Conservation (phyloP, 352 stramenopile genomes). For the Globisporangium mamillatum region DNA sequence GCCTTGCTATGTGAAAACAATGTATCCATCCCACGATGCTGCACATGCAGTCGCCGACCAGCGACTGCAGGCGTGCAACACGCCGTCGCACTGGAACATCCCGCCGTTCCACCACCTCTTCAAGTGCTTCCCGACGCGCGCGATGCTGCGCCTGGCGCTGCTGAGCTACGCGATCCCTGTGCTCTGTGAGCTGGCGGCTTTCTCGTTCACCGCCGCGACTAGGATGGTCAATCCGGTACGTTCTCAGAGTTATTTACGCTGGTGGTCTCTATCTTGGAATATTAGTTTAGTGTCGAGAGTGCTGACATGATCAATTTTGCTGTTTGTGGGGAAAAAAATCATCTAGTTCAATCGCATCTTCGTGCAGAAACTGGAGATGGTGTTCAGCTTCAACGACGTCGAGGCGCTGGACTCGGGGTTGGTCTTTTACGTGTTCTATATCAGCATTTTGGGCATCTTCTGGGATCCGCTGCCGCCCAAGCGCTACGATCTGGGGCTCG, state of each 20-base stretch:
- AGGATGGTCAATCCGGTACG: slow-evolving; percentile 84
- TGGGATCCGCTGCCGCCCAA: slow-evolving; percentile 81
- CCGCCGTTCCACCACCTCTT: slow-evolving; percentile 78
- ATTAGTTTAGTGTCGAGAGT: background rate
- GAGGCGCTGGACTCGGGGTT: slow-evolving; percentile 81
- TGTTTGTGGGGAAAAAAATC: slow-evolving; percentile 2
- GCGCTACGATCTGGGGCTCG: slow-evolving; percentile 78
- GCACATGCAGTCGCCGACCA: slow-evolving; percentile 48
- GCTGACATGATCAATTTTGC: background rate
- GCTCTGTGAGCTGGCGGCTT: slow-evolving; percentile 79
- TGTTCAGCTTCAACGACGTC: slow-evolving; percentile 87
- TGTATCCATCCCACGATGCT: slow-evolving; percentile 12
- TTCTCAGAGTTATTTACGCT: background rate
- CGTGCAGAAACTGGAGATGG: slow-evolving; percentile 81
- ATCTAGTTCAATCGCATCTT: slow-evolving; percentile 81
- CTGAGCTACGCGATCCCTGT: slow-evolving; percentile 83
- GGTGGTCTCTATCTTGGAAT: background rate
- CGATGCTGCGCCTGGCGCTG: slow-evolving; percentile 69
- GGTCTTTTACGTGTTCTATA: slow-evolving; percentile 89
- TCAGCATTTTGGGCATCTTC: slow-evolving; percentile 74
- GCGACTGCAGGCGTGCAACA: slow-evolving; percentile 75
- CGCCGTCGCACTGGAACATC: slow-evolving; percentile 81
- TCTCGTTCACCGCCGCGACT: slow-evolving; percentile 84
- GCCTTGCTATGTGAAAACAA: slow-evolving; percentile 9
- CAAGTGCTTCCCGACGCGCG: slow-evolving; percentile 75